These are phyloP conservation scores for Trichosporon faecale DNA, from an alignment of 1,284 basidiomycete species.

Conservation along the genomic window DNA sequence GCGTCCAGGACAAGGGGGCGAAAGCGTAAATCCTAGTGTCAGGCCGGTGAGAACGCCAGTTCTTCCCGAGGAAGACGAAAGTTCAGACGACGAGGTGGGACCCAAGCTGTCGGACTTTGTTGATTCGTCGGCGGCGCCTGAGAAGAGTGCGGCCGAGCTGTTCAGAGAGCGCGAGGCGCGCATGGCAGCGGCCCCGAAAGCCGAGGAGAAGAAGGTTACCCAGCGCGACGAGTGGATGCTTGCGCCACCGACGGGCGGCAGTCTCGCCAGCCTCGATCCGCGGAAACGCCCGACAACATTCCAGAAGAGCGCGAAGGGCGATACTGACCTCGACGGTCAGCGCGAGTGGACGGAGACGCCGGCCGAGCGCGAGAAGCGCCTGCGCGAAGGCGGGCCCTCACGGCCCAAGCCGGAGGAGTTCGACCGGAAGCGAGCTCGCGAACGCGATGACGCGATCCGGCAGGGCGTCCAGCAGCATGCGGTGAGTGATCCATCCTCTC, in stretches of 20 bases:
- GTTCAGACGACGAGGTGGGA: constrained; percentile 37
- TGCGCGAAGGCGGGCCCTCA: constrained; percentile 73
- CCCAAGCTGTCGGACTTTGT: constrained; percentile 22
- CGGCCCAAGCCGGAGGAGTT: constrained; percentile 60
- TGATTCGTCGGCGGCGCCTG: background rate
- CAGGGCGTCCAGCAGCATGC: constrained; percentile 73
- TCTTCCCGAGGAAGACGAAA: constrained; percentile 14
- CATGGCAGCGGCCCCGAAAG: background rate
- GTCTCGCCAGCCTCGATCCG: constrained; percentile 61
- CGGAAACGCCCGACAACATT: constrained; percentile 62
- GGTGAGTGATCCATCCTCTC: constrained; percentile 55
- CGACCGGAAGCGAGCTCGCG: constrained; percentile 56
- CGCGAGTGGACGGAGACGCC: constrained; percentile 93
- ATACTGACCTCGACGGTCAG: constrained; percentile 53
- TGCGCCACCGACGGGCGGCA: constrained; percentile 72
- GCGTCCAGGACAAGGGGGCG: background rate
- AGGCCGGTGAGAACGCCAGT: background rate
- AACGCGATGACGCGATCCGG: constrained; percentile 65
- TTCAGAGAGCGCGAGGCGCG: constrained; percentile 72
- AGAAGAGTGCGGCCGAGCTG: constrained; percentile 61
- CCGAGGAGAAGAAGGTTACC: background rate
- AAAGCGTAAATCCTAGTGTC: background rate
- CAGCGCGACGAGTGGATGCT: constrained; percentile 89
- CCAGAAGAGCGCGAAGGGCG: constrained; percentile 42
- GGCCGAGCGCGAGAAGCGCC: constrained; percentile 72